phyloP scores from a whole-genome alignment of 129 eudicot species.

The Scalesia atractyloides region DNA sequence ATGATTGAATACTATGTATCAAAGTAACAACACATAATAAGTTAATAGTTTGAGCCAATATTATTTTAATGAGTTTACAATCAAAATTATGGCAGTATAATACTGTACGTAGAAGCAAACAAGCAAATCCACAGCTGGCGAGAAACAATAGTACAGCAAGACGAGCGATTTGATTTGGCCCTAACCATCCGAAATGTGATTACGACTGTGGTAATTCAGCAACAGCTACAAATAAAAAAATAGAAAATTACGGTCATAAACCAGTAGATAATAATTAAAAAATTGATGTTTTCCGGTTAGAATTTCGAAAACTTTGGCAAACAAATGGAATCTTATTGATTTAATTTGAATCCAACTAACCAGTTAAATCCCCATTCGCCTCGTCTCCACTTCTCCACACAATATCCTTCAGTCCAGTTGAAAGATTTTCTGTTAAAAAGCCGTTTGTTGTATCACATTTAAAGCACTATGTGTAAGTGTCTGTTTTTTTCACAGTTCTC shows the following conservation, averaged over 20 bases:
- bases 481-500: too few species aligned
- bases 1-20: background rate
- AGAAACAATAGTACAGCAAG: conserved; percentile 7
- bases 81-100: background rate
- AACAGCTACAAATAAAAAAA: background rate
- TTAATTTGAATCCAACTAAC: conserved; percentile 15
- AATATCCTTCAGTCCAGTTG: conserved; percentile 91
- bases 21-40: background rate
- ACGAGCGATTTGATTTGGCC: background rate
- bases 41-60: background rate
- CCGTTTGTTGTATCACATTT: too few species aligned
- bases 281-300: background rate
- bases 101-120: conserved; percentile 7
- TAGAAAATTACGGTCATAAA: conserved; percentile 1
- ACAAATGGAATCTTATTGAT: background rate
- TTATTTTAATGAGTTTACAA: conserved; percentile 20
- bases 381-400: conserved; percentile 92
- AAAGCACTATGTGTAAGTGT: too few species aligned
- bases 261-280: background rate
- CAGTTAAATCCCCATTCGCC: conserved; percentile 44
- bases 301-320: background rate
- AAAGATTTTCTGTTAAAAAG: conserved; percentile 45
- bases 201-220: conserved; percentile 24
- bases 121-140: conserved; percentile 3
- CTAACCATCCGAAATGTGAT: conserved; percentile 4